Conservation (phyloP, 2,329 filamentous ascomycete species). For the Neospermospora avenae region DNA sequence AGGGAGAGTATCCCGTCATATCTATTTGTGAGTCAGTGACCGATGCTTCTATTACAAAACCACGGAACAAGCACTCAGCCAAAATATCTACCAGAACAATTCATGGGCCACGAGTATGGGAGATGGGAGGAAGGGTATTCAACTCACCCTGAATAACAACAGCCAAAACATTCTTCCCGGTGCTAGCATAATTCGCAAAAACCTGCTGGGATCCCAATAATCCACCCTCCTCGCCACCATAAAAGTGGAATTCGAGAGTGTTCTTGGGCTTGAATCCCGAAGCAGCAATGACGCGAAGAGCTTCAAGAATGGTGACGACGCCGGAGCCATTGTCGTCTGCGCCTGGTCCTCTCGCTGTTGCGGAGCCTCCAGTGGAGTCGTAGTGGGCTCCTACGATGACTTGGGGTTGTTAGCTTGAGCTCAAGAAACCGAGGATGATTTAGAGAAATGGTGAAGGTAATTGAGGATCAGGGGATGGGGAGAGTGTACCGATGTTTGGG, state of each 20-base stretch:
- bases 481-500: constrained; percentile 7
- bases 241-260: constrained; percentile 95
- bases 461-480: too few species aligned
- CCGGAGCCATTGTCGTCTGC: constrained; percentile 91
- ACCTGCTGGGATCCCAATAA: constrained; percentile 83
- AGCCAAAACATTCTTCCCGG: constrained; percentile 73
- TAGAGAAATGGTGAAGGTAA: neutral
- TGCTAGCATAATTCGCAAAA: constrained; percentile 72
- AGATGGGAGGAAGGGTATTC: too few species aligned
- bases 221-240: constrained; percentile 82
- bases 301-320: constrained; percentile 89
- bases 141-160: constrained; percentile 84
- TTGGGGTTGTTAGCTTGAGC: neutral
- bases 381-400: constrained; percentile 7
- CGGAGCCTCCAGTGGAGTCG: neutral
- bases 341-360: constrained; percentile 59
- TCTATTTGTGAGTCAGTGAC: neutral
- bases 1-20: constrained; percentile 67
- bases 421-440: neutral
- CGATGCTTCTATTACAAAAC: too few species aligned
- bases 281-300: constrained; percentile 72
- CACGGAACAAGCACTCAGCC: too few species aligned
- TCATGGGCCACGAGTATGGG: neutral
- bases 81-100: too few species aligned
- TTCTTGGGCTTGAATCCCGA: constrained; percentile 71